Evolutionary conservation across 768 basidiomycete genomes (phyloP).

Genomic region (Serendipita sp.): DNA sequence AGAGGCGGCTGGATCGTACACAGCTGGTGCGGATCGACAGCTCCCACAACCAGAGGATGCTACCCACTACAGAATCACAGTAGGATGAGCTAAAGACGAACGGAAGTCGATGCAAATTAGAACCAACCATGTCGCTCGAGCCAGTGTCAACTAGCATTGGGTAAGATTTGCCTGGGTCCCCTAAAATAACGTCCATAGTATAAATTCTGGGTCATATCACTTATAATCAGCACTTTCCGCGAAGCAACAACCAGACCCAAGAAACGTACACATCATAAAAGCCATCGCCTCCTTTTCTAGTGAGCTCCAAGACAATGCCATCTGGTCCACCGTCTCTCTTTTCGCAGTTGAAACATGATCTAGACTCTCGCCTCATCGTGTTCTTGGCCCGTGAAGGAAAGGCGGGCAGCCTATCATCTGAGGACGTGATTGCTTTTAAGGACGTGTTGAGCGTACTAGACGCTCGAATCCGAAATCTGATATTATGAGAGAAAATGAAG

Average conservation of each 20-base stretch:
- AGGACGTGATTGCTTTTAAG: no score
- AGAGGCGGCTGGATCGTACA: constrained; percentile 7
- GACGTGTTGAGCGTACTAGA: no score
- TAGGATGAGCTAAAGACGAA: constrained; percentile 1
- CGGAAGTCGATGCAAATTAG: constrained; percentile 1
- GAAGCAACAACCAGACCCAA: constrained; percentile 12
- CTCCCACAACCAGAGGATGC: constrained; percentile 49
- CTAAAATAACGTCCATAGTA: constrained; percentile 42
- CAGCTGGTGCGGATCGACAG: constrained; percentile 4
- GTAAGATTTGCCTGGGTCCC: constrained; percentile 30
- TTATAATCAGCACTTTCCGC: constrained; percentile 9
- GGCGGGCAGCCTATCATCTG: no score
- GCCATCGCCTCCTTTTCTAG: constrained; percentile 32
- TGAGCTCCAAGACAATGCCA: constrained; percentile 42
- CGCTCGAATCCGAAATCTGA: no score
- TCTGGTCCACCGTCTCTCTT: constrained; percentile 23
- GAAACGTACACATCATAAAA: constrained; percentile 40
- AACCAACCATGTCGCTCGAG: constrained; percentile 58
- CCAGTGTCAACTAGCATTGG: constrained; percentile 67
- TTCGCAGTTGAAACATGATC: not conserved
- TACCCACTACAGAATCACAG: constrained; percentile 39
- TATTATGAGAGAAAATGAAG: no score
- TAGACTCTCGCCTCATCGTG: no score
- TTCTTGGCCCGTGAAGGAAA: no score
- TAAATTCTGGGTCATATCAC: constrained; percentile 34